Percentiles rank a stretch among this genome's conserved stretches.
Evolutionary conservation across 2,329 filamentous ascomycete genomes (phyloP).

Genomic region (Fusarium fracticaudum): DNA sequence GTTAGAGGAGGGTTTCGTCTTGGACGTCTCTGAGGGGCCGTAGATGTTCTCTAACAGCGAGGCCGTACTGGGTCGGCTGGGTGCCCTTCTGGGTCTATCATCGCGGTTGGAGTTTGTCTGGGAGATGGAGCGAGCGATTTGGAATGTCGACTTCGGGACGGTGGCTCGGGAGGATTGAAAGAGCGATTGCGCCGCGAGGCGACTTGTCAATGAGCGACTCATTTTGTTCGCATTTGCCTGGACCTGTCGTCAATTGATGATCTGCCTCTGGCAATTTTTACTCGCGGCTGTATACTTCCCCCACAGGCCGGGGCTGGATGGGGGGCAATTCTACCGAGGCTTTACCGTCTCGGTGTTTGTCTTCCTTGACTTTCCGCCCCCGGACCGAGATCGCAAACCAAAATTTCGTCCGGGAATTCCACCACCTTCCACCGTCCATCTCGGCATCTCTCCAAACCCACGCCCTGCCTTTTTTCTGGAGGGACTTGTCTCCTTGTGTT

Average conservation of each 20-base stretch:
- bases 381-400: constrained; percentile 51
- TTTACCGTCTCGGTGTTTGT: constrained; percentile 49
- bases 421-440: constrained; percentile 42
- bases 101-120: constrained; percentile 48
- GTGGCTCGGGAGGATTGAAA: constrained; percentile 41
- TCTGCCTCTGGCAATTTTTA: constrained; percentile 43
- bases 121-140: constrained; percentile 50
- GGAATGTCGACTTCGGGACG: constrained; percentile 32
- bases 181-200: constrained; percentile 55
- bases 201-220: constrained; percentile 55
- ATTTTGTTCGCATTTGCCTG: constrained; percentile 52
- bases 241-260: constrained; percentile 21
- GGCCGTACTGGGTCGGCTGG: constrained; percentile 42
- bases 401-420: constrained; percentile 51
- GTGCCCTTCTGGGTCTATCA: constrained; percentile 37
- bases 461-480: constrained; percentile 44
- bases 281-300: constrained; percentile 14
- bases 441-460: constrained; percentile 30
- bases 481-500: constrained; percentile 40
- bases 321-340: constrained; percentile 41
- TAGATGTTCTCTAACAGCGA: constrained; percentile 49
- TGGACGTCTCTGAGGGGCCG: constrained; percentile 38
- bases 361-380: constrained; percentile 45
- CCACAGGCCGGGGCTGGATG: constrained; percentile 5
- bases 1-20: constrained; percentile 29